Evolutionary conservation across 768 basidiomycete species (phyloP), one percentile per base, ranked within the genome.

Genomic region (Auricularia cornea): DNA sequence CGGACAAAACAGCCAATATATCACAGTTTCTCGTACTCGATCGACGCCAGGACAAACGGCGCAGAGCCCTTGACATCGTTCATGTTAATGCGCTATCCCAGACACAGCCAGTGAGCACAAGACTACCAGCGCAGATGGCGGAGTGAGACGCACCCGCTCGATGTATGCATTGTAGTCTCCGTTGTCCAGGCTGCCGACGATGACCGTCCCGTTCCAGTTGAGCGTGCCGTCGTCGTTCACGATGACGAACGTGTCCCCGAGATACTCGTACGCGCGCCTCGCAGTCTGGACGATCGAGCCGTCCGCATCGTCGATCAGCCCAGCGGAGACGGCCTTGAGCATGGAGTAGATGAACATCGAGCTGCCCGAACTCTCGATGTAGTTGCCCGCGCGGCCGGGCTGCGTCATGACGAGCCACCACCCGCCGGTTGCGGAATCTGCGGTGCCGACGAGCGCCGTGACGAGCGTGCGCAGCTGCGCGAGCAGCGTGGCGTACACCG

Each of bases 381-480:
- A 82, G 65, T 83, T 83, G 40, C 71, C 71, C 30, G 70, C 67
- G 23, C 80, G 68, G 29, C 79, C 79, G 18, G 81, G 79, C 66
- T 81, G 77, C 8, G 77, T 79, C 30, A 81, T 72, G n/a, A 83
- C 80, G 31, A 81, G 73, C 81, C 80, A 82, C 79, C 80, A 83
- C 18, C 73, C 80, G 28, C 79, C 80, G 14, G 71, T 72, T 2
- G 60, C 62, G 2, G 72, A 69, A 62, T 81, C 78, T 0, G 79
- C 79, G 0, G 78, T 78, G 60, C 72, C 74, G 6, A 68, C 68
- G 8, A 82, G 66, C n/a, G 68, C 69, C 3, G 78, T 78, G 0
- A 72, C 72, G 14, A 83, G 70, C 1, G 68, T 71, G 44, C 69
- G 69, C 14, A 79, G 69, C 40, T 76, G 74, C 6, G 63, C 41